A percentile compares a stretch with the other conserved stretches of the same genome.
These are phyloP conservation scores for Venturia pyrina DNA, from an alignment of 2,329 filamentous ascomycete species.

Conservation along the genomic window DNA sequence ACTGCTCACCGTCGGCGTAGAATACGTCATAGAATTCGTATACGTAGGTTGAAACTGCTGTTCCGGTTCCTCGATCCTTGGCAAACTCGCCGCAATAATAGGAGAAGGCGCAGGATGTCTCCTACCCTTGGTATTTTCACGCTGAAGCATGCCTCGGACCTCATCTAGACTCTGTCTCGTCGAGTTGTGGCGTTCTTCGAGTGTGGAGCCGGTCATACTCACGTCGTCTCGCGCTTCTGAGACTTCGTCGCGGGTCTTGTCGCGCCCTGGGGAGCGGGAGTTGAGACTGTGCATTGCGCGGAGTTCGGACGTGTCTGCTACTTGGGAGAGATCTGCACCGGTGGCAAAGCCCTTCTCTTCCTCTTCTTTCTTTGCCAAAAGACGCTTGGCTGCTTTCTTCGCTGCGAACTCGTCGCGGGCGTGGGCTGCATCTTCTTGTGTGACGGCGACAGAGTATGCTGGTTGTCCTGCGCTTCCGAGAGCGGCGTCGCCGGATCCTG, in stretches of 20 bases:
- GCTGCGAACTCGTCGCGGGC: slow-evolving; percentile 43
- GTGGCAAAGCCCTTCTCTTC: slow-evolving; percentile 17
- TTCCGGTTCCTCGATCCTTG: slow-evolving; percentile 3
- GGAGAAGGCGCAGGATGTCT: background rate
- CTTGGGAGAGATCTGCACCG: slow-evolving; percentile 25
- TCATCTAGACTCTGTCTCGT: slow-evolving; percentile 35
- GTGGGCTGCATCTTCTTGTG: slow-evolving; percentile 54
- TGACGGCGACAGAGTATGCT: slow-evolving; percentile 67
- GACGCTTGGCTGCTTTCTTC: slow-evolving; percentile 51
- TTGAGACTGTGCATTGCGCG: slow-evolving; percentile 36
- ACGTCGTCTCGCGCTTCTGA: slow-evolving; percentile 32
- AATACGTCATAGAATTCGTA: background rate
- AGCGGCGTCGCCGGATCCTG: slow-evolving; percentile 59
- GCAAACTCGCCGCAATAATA: background rate
- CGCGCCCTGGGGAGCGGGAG: slow-evolving; percentile 31
- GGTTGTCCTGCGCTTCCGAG: slow-evolving; percentile 60
- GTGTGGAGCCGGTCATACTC: slow-evolving; percentile 13
- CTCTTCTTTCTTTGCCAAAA: slow-evolving; percentile 45
- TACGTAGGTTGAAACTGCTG: background rate
- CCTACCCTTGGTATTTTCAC: slow-evolving; percentile 32
- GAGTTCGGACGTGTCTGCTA: slow-evolving; percentile 21
- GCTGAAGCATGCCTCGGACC: slow-evolving; percentile 33
- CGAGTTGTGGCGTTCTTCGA: slow-evolving; percentile 24
- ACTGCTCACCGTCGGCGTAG: background rate
- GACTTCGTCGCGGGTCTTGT: slow-evolving; percentile 35